Evolutionary conservation across 2,329 filamentous ascomycete genomes (phyloP).

Genomic region (Penicillium rolfsii): DNA sequence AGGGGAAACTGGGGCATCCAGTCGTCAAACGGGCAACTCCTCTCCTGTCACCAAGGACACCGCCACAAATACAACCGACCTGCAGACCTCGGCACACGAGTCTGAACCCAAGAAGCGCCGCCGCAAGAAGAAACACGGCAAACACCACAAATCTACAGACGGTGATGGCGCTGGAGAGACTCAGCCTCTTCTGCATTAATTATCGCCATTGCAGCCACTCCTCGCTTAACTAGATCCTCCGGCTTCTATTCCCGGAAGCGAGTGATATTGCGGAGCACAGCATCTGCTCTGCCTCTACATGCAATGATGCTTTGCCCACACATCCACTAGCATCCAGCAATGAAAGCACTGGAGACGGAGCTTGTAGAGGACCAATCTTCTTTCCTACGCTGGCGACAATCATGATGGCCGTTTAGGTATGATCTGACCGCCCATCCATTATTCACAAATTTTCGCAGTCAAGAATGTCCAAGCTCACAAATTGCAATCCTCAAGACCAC

Average conservation of each 20-base stretch:
- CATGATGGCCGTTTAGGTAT: not conserved
- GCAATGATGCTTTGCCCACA: not conserved
- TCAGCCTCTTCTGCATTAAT: conserved; percentile 26
- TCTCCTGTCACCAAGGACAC: conserved; percentile 9
- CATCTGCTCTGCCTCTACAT: not conserved
- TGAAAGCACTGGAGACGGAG: not conserved
- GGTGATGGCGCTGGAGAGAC: conserved; percentile 20
- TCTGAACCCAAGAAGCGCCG: conserved; percentile 23
- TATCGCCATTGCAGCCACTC: not conserved
- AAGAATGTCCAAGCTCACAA: not conserved
- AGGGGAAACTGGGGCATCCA: conserved; percentile 24
- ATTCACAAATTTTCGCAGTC: no score
- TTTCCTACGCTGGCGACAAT: not conserved
- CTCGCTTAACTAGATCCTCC: not conserved
- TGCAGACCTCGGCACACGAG: conserved; percentile 8
- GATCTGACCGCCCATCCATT: not conserved
- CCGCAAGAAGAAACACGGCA: conserved; percentile 30
- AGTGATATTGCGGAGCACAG: not conserved
- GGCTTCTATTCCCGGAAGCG: not conserved
- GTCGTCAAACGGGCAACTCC: conserved; percentile 18
- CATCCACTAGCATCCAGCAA: not conserved
- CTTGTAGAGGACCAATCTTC: not conserved
- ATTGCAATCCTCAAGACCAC: not conserved
- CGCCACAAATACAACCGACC: conserved; percentile 2
- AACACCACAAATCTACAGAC: conserved; percentile 17